Conservation (phyloP, 208 protist genomes). For the Trypanosoma theileri region DNA sequence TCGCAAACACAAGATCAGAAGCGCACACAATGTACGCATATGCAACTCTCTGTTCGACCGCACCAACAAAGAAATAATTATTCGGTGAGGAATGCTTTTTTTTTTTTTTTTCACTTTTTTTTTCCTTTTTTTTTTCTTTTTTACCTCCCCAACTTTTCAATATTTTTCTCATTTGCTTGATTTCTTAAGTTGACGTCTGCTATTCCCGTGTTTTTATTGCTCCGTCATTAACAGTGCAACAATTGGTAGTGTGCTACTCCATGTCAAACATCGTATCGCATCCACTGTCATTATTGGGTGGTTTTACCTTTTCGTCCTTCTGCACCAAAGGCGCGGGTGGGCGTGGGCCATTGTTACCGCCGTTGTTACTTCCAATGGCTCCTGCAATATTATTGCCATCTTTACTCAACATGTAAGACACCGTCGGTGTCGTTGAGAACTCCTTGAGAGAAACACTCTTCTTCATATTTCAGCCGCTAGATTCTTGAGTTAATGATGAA, state of each 20-base stretch:
- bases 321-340: constrained; percentile 31
- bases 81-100: not conserved
- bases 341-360: constrained; percentile 32
- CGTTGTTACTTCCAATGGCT: constrained; percentile 21
- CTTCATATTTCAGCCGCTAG: constrained; percentile 49
- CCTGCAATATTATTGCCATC: constrained; percentile 79
- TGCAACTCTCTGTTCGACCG: not conserved
- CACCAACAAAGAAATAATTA: not conserved
- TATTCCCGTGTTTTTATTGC: not conserved
- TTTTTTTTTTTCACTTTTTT: constrained; percentile 1
- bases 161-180: not conserved
- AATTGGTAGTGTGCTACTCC: constrained; percentile 42
- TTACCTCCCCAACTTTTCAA: not conserved
- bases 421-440: constrained; percentile 88
- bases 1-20: too few species aligned
- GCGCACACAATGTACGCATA: not conserved
- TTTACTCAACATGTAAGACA: constrained; percentile 91
- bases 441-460: constrained; percentile 90
- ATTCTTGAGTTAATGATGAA: not conserved
- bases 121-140: not conserved
- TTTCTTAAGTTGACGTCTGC: not conserved
- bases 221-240: too few species aligned
- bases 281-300: constrained; percentile 30
- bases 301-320: constrained; percentile 47
- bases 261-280: constrained; percentile 87